A percentile compares a stretch with the other conserved stretches of the same genome.
These are phyloP conservation scores for Lippia alba DNA, from an alignment of 305 asterid species.

Conservation along the genomic window DNA sequence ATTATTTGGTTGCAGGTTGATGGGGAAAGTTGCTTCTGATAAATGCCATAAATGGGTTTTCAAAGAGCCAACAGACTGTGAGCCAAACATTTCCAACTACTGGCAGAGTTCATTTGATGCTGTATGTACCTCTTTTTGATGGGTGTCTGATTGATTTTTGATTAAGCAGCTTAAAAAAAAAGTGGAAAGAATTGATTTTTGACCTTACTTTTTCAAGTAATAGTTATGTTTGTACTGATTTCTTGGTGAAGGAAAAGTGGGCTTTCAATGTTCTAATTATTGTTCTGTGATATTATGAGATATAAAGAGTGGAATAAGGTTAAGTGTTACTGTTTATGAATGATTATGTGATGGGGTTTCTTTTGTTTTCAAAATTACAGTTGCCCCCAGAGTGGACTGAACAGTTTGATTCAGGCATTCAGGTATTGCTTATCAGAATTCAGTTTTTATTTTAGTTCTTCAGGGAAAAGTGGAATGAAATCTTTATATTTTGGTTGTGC, in stretches of 20 bases:
- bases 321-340: conserved; percentile 32
- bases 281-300: conserved; percentile 30
- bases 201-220: conserved; percentile 31
- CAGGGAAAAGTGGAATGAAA: too few species aligned
- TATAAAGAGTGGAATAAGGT: neutral
- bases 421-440: conserved; percentile 44
- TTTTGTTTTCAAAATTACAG: conserved; percentile 59
- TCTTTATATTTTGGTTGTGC: neutral
- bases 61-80: conserved; percentile 97
- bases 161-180: conserved; percentile 28
- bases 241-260: conserved; percentile 42
- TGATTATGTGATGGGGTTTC: conserved; percentile 40
- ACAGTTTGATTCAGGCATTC: conserved; percentile 98
- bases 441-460: too few species aligned
- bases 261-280: conserved; percentile 47
- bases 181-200: conserved; percentile 28
- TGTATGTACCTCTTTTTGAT: conserved; percentile 52
- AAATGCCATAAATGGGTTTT: conserved; percentile 99
- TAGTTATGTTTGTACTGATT: conserved; percentile 31
- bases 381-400: conserved; percentile 97
- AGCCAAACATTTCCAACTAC: conserved; percentile 95
- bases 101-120: conserved; percentile 99
- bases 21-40: conserved; percentile 99
- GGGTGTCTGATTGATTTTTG: conserved; percentile 28
- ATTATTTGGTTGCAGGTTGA: conserved; percentile 74